Conservation (phyloP, 139 green algal species). For the Volvox reticuliferus region DNA sequence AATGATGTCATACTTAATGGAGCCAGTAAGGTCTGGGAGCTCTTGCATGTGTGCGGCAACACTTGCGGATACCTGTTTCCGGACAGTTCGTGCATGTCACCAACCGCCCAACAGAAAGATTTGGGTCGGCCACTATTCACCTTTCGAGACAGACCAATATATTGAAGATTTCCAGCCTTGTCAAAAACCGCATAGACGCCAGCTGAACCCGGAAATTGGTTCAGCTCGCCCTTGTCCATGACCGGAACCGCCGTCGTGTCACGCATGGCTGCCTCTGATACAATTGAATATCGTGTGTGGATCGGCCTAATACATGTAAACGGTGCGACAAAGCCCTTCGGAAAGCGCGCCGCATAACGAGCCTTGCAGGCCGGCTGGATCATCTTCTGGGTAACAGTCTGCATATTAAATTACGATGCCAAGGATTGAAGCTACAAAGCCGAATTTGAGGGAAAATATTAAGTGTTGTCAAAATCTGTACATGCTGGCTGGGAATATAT, state of each 20-base stretch:
- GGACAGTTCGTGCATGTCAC: conserved; percentile 1
- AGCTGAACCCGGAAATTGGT: conserved; percentile 54
- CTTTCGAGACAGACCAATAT: conserved; percentile 77
- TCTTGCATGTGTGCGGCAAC: conserved; percentile 77
- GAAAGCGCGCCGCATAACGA: conserved; percentile 21
- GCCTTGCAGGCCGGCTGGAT: neutral
- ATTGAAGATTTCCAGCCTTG: conserved; percentile 67
- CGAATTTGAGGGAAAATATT: no score
- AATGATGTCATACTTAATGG: conserved; percentile 70
- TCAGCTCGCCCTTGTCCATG: conserved; percentile 59
- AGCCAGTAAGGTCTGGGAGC: conserved; percentile 77
- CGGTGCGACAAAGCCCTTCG: neutral
- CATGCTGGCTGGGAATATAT: neutral
- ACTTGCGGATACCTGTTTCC: conserved; percentile 75
- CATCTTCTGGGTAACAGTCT: neutral
- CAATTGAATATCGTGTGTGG: neutral
- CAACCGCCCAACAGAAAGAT: neutral
- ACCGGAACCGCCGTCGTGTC: conserved; percentile 27
- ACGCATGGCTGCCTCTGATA: neutral
- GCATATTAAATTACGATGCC: neutral
- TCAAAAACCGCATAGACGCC: conserved; percentile 86
- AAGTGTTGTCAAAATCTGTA: no score
- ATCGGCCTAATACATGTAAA: neutral
- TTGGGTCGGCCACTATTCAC: conserved; percentile 19
- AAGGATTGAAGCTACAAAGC: neutral